These are phyloP conservation scores for Draba incana DNA, from an alignment of 345 rosid species.

Conservation along the genomic window DNA sequence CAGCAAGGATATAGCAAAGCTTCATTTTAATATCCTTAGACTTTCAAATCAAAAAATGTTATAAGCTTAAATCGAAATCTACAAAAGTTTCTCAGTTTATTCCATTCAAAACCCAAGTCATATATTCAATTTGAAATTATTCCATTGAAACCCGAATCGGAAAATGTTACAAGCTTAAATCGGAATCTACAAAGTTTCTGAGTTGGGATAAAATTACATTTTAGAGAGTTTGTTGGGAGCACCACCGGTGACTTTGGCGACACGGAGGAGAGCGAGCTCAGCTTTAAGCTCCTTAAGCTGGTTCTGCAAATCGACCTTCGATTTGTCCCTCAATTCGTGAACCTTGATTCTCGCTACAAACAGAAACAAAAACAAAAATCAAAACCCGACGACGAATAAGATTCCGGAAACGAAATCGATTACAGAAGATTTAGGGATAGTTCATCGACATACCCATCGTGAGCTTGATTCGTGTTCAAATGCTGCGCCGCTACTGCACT, in stretches of 20 bases:
- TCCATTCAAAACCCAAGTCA: too few species aligned
- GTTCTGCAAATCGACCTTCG: slow-evolving; percentile 49
- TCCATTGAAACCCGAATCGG: too few species aligned
- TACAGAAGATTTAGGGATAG: background rate
- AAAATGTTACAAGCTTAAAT: background rate
- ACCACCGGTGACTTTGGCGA: slow-evolving; percentile 64
- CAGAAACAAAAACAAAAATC: background rate
- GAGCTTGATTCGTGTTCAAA: slow-evolving; percentile 26
- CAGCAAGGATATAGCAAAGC: background rate
- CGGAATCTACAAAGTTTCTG: background rate
- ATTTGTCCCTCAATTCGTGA: slow-evolving; percentile 56
- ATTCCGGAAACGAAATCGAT: background rate
- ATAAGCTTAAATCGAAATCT: too few species aligned
- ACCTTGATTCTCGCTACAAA: slow-evolving; percentile 57
- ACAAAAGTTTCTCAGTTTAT: too few species aligned
- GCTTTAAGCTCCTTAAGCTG: slow-evolving; percentile 60
- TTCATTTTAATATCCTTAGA: background rate
- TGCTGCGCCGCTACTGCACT: slow-evolving; percentile 38
- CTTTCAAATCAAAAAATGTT: background rate
- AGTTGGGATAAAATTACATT: slow-evolving; percentile 36
- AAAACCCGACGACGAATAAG: background rate
- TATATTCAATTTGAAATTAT: too few species aligned
- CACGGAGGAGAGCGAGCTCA: slow-evolving; percentile 65
- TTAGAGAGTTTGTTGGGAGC: slow-evolving; percentile 68
- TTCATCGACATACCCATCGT: slow-evolving; percentile 38